Evolutionary conservation across 768 basidiomycete species (phyloP).

Genomic region (Hericium coralloides): DNA sequence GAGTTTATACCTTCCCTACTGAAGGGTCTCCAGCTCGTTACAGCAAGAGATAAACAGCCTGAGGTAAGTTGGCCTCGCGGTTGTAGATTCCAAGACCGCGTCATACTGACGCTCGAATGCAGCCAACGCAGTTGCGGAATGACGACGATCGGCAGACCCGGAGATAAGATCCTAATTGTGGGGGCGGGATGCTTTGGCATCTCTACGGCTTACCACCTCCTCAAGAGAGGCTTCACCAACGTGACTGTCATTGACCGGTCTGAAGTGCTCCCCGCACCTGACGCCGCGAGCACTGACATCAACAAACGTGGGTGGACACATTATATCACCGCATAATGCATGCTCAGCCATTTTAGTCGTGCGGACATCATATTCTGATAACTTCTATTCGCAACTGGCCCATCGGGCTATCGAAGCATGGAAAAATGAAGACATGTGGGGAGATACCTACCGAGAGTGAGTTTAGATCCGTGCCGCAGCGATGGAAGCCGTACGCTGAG

Average conservation of each 20-base stretch:
- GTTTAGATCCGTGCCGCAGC: background rate
- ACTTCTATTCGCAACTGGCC: constrained; percentile 61
- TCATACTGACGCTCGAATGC: background rate
- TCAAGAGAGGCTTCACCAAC: constrained; percentile 55
- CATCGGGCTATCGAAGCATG: constrained; percentile 70
- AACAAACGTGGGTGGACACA: constrained; percentile 27
- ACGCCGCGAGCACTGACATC: constrained; percentile 62
- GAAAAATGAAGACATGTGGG: constrained; percentile 58
- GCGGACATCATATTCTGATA: constrained; percentile 62
- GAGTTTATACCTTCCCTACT: too few relatives aligned
- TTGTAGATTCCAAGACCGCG: background rate
- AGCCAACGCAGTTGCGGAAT: background rate
- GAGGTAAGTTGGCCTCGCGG: too few relatives aligned
- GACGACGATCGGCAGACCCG: constrained; percentile 8
- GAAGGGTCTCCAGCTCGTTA: too few relatives aligned
- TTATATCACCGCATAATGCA: background rate
- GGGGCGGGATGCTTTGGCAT: constrained; percentile 84
- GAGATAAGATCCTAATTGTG: constrained; percentile 47
- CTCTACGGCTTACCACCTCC: constrained; percentile 76
- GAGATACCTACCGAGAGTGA: constrained; percentile 77
- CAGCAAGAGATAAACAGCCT: too few relatives aligned
- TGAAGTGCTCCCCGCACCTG: constrained; percentile 60
- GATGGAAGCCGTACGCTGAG: background rate
- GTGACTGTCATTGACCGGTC: constrained; percentile 76
- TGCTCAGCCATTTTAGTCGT: constrained; percentile 42